Percentiles rank a stretch among this genome's conserved stretches.
These are phyloP conservation scores for Phytophthora vignae DNA, from an alignment of 352 stramenopile species.

Conservation along the genomic window DNA sequence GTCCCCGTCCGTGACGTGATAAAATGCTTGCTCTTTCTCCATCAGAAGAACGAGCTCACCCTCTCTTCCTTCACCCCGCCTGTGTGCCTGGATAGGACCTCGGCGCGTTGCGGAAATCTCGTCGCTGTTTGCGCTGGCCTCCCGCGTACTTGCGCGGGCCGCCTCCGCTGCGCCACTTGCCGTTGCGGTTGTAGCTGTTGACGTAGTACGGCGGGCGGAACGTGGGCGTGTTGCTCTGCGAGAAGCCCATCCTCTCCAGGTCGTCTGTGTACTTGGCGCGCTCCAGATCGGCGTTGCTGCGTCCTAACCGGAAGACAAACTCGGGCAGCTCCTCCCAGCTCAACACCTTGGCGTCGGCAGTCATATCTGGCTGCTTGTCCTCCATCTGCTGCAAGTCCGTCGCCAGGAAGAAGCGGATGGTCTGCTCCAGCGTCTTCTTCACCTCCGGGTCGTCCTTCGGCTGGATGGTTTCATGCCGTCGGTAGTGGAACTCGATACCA, in stretches of 20 bases:
- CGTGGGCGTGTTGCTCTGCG: conserved; percentile 53
- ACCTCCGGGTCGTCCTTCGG: conserved; percentile 78
- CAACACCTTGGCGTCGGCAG: conserved; percentile 55
- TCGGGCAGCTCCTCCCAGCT: conserved; percentile 71
- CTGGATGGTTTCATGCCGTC: conserved; percentile 37
- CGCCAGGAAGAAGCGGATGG: conserved; percentile 85
- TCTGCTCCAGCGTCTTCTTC: conserved; percentile 74
- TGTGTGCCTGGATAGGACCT: conserved; percentile 36
- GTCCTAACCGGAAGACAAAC: conserved; percentile 74
- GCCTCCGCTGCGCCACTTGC: conserved; percentile 56
- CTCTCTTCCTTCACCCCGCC: conserved; percentile 37
- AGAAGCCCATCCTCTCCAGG: conserved; percentile 65
- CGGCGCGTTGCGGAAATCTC: conserved; percentile 38
- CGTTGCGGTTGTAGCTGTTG: conserved; percentile 54
- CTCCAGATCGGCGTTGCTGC: conserved; percentile 54
- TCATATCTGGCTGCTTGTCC: conserved; percentile 77
- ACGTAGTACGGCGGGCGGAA: conserved; percentile 58
- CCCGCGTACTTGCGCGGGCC: conserved; percentile 63
- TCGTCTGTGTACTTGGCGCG: conserved; percentile 69
- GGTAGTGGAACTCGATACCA: conserved; percentile 77
- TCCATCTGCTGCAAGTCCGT: conserved; percentile 87
- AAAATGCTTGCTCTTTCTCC: conserved; percentile 3
- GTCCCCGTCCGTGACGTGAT: conserved; percentile 5
- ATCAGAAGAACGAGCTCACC: conserved; percentile 7
- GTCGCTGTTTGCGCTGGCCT: conserved; percentile 49